phyloP scores from a whole-genome alignment of 2,329 filamentous ascomycete genomes.

The Nemania sp. region DNA sequence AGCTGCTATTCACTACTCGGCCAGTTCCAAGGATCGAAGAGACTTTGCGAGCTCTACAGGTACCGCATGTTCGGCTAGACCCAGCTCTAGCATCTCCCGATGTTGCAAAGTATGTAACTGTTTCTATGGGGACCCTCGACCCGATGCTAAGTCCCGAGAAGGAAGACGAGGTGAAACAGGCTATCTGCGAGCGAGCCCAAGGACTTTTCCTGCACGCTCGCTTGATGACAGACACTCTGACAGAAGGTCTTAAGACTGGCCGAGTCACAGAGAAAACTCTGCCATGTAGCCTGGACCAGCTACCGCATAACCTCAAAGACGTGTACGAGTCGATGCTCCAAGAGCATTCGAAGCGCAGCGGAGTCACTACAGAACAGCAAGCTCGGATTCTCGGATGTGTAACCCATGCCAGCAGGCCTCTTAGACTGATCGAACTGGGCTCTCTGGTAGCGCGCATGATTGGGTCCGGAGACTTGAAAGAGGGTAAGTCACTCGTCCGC shows the following conservation, averaged over 20 bases:
- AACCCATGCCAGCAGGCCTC: not conserved
- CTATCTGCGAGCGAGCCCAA: not conserved
- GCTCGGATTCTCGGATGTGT: not conserved
- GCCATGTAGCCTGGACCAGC: not conserved
- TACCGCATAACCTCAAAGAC: not conserved
- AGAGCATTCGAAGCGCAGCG: not conserved
- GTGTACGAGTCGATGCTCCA: not conserved
- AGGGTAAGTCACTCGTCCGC: not conserved
- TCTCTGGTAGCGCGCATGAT: not conserved
- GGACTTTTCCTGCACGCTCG: not conserved
- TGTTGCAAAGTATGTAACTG: conserved; percentile 2
- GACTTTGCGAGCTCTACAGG: not conserved
- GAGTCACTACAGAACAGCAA: not conserved
- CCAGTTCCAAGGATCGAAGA: not conserved
- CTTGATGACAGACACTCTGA: not conserved
- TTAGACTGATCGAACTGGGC: not conserved
- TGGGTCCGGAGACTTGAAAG: not conserved
- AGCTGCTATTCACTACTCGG: not conserved
- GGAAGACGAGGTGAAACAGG: not conserved
- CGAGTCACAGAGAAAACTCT: not conserved
- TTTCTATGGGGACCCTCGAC: not conserved
- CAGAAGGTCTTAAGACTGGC: not conserved
- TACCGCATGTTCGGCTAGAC: not conserved
- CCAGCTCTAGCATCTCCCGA: not conserved
- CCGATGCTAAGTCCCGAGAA: not conserved